Evolutionary conservation across 495 filamentous ascomycete genomes (phyloP), one percentile per base, ranked within the genome.

Genomic region (Rhypophila decipiens): DNA sequence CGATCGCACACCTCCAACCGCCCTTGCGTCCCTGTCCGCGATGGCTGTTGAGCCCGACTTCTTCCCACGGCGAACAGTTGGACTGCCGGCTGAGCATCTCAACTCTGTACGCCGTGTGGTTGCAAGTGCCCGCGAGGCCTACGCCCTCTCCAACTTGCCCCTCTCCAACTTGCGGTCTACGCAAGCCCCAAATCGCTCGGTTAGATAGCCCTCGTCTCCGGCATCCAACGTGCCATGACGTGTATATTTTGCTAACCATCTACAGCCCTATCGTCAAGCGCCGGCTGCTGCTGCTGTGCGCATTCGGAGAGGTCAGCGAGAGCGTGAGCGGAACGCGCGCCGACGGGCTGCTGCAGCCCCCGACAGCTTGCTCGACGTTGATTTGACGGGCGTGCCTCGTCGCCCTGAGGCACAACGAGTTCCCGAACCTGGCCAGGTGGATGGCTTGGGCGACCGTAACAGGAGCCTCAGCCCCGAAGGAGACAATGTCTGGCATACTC

Each of bases 371-470:
- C 27, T 7, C 27, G 13, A 13, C 7, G 13, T 13, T 13, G 13
- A 7, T 7, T 13, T 7, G 7, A 7, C 27, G 7, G 7, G 27
- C 13, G 27, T 7, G 13, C 18, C 19, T 23, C 38, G 38, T 18
- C 5, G 19, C 13, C 19, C 10, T n/a, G 38, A 40, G n/a, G 12
- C 18, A 10, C 38, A 8, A 18, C 18, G 2, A n/a, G 5, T 29
- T 15, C 20, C n/a, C 11, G 33, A 44, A 15, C 18, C 23, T 10
- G 22, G 2, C 17, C 5, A 10, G 20, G 9, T 84, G 4, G 84
- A 91, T 68, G 89, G 89, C 12, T 74, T 95, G 23, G 89, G 88
- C 13, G 88, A 95, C 63, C 83, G 87, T 33, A 80, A 87, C 46
- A 78, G 88, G 35, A 94, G 88, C 57, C 69, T 86, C 42, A 90